Percentiles rank a stretch among this genome's conserved stretches.
Evolutionary conservation across 441 rosid genomes (phyloP).

Genomic region (Bocquillonia castaneifolia): DNA sequence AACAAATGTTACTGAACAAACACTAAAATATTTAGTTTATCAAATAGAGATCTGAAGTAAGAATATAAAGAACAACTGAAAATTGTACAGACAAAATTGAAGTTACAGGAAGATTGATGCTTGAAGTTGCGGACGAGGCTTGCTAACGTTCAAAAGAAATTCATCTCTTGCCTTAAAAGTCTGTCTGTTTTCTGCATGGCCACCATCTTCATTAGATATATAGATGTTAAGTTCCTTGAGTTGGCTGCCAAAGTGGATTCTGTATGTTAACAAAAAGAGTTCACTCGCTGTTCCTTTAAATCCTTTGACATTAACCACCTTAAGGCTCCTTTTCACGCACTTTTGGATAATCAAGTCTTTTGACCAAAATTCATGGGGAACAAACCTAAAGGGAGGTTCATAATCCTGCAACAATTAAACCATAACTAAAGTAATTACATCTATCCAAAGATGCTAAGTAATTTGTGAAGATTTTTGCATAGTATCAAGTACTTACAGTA

Average conservation of each 20-base stretch:
- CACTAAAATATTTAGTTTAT: too few relatives aligned
- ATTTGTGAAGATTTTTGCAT: too few relatives aligned
- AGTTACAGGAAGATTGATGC: neutral
- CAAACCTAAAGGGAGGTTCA: slow-evolving; percentile 10
- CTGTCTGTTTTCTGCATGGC: slow-evolving; percentile 2
- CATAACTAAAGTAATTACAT: neutral
- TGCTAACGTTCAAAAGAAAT: neutral
- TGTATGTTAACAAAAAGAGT: slow-evolving; percentile 12
- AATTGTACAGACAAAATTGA: neutral
- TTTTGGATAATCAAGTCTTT: neutral
- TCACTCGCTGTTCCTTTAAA: slow-evolving; percentile 24
- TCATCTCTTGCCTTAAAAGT: neutral
- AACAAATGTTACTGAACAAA: too few relatives aligned
- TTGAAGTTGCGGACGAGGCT: neutral
- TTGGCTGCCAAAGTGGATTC: slow-evolving; percentile 15
- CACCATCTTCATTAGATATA: slow-evolving; percentile 9
- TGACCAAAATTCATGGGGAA: slow-evolving; percentile 12
- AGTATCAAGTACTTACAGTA: slow-evolving; percentile 23
- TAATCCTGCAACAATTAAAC: slow-evolving; percentile 22
- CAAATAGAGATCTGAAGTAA: too few relatives aligned
- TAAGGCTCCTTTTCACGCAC: slow-evolving; percentile 19
- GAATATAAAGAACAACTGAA: neutral
- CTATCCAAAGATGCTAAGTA: too few relatives aligned
- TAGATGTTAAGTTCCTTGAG: slow-evolving; percentile 26
- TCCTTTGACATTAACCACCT: slow-evolving; percentile 32